Conservation (phyloP, 2,329 filamentous ascomycete species). For the Aureobasidium melanogenum region DNA sequence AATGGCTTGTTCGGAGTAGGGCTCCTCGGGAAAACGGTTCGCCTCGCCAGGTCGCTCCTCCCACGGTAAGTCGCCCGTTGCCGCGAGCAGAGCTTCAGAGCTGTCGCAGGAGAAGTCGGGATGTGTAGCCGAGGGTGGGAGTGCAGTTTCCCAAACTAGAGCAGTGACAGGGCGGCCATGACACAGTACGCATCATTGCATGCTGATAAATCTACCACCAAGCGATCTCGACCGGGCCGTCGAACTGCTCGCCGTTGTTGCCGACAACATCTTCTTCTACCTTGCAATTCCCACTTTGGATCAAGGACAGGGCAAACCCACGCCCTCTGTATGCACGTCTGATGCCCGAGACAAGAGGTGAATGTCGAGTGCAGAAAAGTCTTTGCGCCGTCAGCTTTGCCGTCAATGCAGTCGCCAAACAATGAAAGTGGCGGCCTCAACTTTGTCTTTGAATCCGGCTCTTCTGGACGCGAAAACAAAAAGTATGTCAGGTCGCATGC, state of each 20-base stretch:
- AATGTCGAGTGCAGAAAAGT: background rate
- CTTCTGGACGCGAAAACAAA: constrained; percentile 2
- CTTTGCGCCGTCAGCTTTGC: background rate
- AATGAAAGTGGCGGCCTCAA: constrained; percentile 6
- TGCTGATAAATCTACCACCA: background rate
- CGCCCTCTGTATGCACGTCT: background rate
- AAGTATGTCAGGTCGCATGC: constrained; percentile 11
- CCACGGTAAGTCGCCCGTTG: background rate
- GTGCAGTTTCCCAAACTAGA: background rate
- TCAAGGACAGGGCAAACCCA: background rate
- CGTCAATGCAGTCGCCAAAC: constrained; percentile 1
- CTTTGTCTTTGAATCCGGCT: constrained; percentile 11
- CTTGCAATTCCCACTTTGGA: background rate
- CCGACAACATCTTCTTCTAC: background rate
- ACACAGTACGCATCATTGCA: background rate
- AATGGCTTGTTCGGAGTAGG: background rate
- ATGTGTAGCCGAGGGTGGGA: background rate
- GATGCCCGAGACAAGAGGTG: background rate
- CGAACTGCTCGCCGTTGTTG: background rate
- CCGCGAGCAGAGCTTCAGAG: background rate
- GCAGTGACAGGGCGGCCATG: background rate
- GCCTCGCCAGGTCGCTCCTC: background rate
- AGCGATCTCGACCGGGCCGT: background rate
- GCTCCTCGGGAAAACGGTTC: background rate
- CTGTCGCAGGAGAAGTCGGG: background rate